These are phyloP conservation scores for Clarkia xantiana DNA, from an alignment of 345 rosid species.

Conservation along the genomic window DNA sequence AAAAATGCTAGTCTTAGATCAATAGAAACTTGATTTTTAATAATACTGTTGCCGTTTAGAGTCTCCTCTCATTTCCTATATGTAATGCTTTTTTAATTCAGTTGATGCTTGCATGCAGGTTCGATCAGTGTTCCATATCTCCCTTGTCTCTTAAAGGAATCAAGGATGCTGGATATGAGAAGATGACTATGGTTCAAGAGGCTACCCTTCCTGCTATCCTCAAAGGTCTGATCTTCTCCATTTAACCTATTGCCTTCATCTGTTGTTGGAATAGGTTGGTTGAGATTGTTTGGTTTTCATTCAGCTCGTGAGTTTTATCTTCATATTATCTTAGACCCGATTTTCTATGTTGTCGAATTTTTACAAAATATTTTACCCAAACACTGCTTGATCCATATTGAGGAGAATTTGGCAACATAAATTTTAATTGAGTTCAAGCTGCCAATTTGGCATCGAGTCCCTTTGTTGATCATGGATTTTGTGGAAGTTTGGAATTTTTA, in stretches of 20 bases:
- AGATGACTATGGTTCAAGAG: slow-evolving; percentile 87
- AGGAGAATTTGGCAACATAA: no score
- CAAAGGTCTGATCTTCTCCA: slow-evolving; percentile 34
- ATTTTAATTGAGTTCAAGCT: no score
- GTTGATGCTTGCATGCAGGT: slow-evolving; percentile 30
- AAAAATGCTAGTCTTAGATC: not conserved
- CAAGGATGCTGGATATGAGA: slow-evolving; percentile 81
- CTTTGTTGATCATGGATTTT: no score
- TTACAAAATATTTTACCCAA: no score
- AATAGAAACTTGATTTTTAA: no score
- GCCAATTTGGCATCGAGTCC: no score
- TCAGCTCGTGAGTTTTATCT: no score
- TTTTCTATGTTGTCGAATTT: no score
- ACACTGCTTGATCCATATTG: no score
- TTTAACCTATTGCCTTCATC: not conserved
- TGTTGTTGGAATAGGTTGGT: not conserved
- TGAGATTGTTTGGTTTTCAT: not conserved
- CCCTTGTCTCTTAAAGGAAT: slow-evolving; percentile 67
- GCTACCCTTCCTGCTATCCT: slow-evolving; percentile 84
- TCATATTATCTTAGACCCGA: no score
- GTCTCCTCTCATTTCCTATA: not conserved
- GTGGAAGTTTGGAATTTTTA: no score
- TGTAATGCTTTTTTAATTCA: slow-evolving; percentile 3
- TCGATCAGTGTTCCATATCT: slow-evolving; percentile 68
- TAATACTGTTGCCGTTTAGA: no score